Evolutionary conservation across 2,329 filamentous ascomycete genomes (phyloP).

Genomic region (Cladosporium sp.): DNA sequence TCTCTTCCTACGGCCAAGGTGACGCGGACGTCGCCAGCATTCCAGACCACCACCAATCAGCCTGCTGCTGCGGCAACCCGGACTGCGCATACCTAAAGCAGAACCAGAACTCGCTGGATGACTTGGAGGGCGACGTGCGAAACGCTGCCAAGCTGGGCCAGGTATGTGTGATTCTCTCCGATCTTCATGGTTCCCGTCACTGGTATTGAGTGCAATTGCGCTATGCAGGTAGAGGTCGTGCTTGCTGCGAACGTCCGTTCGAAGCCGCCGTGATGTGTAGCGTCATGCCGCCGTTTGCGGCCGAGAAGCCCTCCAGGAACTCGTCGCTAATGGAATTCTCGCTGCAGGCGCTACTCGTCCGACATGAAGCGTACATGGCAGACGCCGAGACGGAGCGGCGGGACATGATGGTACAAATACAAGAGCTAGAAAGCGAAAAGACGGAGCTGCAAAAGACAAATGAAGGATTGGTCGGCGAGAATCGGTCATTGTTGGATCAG

Average conservation of each 20-base stretch:
- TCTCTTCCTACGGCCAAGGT: conserved; percentile 9
- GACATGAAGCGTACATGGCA: conserved; percentile 91
- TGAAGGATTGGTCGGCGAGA: conserved; percentile 72
- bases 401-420: conserved; percentile 66
- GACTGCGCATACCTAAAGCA: conserved; percentile 76
- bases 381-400: conserved; percentile 81
- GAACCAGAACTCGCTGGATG: conserved; percentile 71
- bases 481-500: conserved; percentile 71
- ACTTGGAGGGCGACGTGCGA: conserved; percentile 79
- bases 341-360: conserved; percentile 77
- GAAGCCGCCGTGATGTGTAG: conserved; percentile 11
- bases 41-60: conserved; percentile 9
- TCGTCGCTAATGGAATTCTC: conserved; percentile 62
- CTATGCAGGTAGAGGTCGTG: conserved; percentile 9
- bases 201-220: conserved; percentile 9
- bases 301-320: conserved; percentile 14
- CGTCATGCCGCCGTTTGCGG: conserved; percentile 12
- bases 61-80: conserved; percentile 77
- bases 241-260: conserved; percentile 9
- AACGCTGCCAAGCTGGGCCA: conserved; percentile 83
- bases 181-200: background rate
- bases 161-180: conserved; percentile 54
- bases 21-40: conserved; percentile 2
- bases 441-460: conserved; percentile 65
- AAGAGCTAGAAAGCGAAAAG: conserved; percentile 69